These are phyloP conservation scores for Protea cynaroides DNA, from an alignment of 164 flowering plant species.

Conservation along the genomic window DNA sequence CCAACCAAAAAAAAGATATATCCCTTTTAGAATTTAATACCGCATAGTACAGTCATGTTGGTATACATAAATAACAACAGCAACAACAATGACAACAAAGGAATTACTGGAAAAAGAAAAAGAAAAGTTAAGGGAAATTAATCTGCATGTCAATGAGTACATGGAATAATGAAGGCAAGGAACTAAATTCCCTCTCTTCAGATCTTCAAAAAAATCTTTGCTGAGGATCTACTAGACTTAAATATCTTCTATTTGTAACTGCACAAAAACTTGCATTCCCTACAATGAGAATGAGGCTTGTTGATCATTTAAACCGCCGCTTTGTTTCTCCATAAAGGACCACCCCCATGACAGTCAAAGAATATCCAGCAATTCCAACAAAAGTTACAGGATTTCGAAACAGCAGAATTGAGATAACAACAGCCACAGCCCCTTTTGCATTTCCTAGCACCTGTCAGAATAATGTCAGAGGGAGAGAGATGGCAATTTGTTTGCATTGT, in stretches of 20 bases:
- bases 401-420: conserved; percentile 73
- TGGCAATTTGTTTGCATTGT: no score
- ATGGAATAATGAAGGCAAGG: not conserved
- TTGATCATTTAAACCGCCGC: conserved; percentile 49
- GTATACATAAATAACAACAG: no score
- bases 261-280: not conserved
- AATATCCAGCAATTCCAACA: conserved; percentile 77
- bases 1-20: no score
- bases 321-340: conserved; percentile 88
- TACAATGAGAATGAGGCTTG: not conserved
- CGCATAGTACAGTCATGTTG: no score
- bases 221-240: conserved; percentile 5
- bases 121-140: no score
- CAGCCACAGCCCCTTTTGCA: conserved; percentile 98
- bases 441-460: conserved; percentile 74
- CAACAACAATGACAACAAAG: no score
- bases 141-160: not conserved
- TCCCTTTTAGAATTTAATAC: no score
- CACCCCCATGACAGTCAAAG: conserved; percentile 79
- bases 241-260: not conserved
- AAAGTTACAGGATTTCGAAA: conserved; percentile 83
- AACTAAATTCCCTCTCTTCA: not conserved
- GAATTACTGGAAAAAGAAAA: no score
- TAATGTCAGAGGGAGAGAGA: no score
- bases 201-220: not conserved